Conservation (phyloP, 129 eudicot genomes). For the Calendula officinalis region DNA sequence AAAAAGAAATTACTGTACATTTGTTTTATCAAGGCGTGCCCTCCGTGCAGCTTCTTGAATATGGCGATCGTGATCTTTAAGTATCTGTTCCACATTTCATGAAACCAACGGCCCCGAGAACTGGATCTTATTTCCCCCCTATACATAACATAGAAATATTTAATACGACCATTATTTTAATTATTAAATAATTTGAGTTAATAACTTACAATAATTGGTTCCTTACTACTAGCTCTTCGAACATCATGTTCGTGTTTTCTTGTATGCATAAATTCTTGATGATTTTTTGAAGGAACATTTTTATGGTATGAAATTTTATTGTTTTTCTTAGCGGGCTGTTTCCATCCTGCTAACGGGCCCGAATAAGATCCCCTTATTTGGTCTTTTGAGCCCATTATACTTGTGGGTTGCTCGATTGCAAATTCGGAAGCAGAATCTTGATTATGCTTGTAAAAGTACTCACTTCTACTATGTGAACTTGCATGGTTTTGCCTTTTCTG, state of each 20-base stretch:
- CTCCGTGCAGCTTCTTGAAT: slow-evolving; percentile 85
- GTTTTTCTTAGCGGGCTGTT: slow-evolving; percentile 36
- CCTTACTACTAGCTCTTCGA: slow-evolving; percentile 44
- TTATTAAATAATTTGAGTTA: too few species aligned
- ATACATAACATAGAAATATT: neutral
- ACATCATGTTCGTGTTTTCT: slow-evolving; percentile 14
- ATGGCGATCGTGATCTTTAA: slow-evolving; percentile 81
- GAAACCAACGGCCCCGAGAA: slow-evolving; percentile 76
- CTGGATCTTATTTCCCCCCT: slow-evolving; percentile 62
- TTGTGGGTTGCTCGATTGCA: slow-evolving; percentile 37
- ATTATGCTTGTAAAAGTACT: slow-evolving; percentile 31
- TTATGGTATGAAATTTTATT: slow-evolving; percentile 35
- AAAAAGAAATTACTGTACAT: slow-evolving; percentile 10
- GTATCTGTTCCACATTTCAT: slow-evolving; percentile 77
- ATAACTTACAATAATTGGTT: slow-evolving; percentile 49
- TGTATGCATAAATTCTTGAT: slow-evolving; percentile 30
- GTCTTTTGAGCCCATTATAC: slow-evolving; percentile 33
- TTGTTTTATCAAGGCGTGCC: slow-evolving; percentile 51
- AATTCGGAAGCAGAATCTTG: slow-evolving; percentile 48
- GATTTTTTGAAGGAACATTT: slow-evolving; percentile 24
- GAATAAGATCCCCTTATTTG: slow-evolving; percentile 54
- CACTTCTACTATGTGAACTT: slow-evolving; percentile 46
- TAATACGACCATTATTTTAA: neutral
- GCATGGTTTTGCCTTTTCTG: slow-evolving; percentile 48
- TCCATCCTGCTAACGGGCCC: slow-evolving; percentile 50